phyloP scores from a whole-genome alignment of 129 eudicot genomes.

The Escallonia herrerae region DNA sequence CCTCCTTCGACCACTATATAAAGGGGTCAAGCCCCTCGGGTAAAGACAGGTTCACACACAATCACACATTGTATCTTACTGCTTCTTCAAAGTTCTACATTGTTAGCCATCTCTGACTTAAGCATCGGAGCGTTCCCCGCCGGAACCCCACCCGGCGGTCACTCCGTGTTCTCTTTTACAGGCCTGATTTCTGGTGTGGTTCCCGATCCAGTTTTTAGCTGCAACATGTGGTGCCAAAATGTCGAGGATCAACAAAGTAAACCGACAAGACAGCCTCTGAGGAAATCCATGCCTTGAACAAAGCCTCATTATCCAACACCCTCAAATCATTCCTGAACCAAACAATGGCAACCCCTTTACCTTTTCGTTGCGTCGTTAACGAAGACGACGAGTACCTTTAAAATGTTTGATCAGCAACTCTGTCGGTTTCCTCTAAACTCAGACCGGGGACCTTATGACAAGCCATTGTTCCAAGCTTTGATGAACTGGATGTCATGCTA shows the following conservation, averaged over 20 bases:
- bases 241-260: constrained; percentile 59
- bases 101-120: no score
- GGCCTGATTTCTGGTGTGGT: no score
- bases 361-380: constrained; percentile 14
- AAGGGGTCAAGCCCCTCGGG: no score
- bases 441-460: constrained; percentile 32
- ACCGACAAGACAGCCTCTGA: constrained; percentile 54
- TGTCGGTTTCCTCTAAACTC: constrained; percentile 29
- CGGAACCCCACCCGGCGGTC: no score
- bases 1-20: no score
- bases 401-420: constrained; percentile 27
- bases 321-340: constrained; percentile 77
- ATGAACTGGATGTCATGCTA: constrained; percentile 6
- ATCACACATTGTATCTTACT: no score
- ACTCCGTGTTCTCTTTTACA: no score
- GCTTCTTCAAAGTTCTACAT: no score
- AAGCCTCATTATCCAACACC: constrained; percentile 56
- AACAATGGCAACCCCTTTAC: constrained; percentile 54
- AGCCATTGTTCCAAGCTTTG: not conserved
- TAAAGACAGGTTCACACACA: no score
- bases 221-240: constrained; percentile 44
- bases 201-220: no score
- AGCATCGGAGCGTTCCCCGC: no score
- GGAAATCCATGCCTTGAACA: constrained; percentile 49
- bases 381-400: constrained; percentile 24